Percentiles rank a stretch among this genome's conserved stretches.
Evolutionary conservation across 192 early-diverging fungal genomes (phyloP).

Genomic region (Globomyces pollinis-pini): DNA sequence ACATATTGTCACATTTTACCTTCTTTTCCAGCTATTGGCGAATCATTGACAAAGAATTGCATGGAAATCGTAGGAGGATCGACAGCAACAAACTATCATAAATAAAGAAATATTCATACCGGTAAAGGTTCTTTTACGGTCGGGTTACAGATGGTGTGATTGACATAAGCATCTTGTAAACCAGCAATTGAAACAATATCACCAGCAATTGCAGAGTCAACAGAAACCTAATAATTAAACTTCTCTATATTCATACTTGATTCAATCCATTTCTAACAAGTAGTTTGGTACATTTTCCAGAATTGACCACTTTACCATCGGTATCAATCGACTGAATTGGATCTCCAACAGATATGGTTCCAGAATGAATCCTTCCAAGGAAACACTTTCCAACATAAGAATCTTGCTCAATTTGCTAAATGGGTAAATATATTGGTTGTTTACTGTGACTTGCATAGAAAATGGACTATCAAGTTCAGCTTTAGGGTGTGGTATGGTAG

Average conservation of each 20-base stretch:
- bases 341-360: slow-evolving; percentile 64
- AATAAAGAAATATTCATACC: slow-evolving; percentile 4
- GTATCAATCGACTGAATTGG: slow-evolving; percentile 64
- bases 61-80: slow-evolving; percentile 82
- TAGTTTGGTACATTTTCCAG: slow-evolving; percentile 68
- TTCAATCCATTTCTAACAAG: slow-evolving; percentile 68
- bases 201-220: slow-evolving; percentile 69
- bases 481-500: slow-evolving; percentile 57
- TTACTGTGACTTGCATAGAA: slow-evolving; percentile 80
- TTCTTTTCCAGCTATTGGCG: slow-evolving; percentile 73
- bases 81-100: slow-evolving; percentile 65
- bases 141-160: slow-evolving; percentile 67
- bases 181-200: slow-evolving; percentile 76
- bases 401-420: slow-evolving; percentile 77
- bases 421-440: no score
- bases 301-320: slow-evolving; percentile 55
- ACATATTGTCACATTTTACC: no score
- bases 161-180: slow-evolving; percentile 65
- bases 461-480: slow-evolving; percentile 60
- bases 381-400: slow-evolving; percentile 77
- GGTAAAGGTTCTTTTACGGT: slow-evolving; percentile 54
- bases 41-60: slow-evolving; percentile 80
- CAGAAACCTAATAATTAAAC: slow-evolving; percentile 21
- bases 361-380: slow-evolving; percentile 66
- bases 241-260: slow-evolving; percentile 14